Evolutionary conservation across 2,329 filamentous ascomycete species (phyloP), one percentile per base, ranked within the genome.

Genomic region (Epichloe hybrida): DNA sequence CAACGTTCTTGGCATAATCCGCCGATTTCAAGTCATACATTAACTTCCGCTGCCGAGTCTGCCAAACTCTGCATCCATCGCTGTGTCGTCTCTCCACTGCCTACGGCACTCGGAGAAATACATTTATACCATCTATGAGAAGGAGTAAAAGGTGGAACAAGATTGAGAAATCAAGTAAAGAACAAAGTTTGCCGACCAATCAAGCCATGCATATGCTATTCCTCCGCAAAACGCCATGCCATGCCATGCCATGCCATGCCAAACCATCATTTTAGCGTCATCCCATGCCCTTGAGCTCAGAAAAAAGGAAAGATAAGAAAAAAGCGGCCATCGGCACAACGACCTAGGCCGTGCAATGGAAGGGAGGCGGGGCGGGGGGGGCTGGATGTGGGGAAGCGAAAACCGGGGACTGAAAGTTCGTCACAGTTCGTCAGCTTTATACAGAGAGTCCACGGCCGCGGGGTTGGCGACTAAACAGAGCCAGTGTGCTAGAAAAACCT

Each of bases 121-220:
- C 51, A 48, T 46, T n/a, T 47, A 43, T 42, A 47, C 53, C 51
- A 49, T 52, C 50, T 52, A 53, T 53, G 27, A 45, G 15, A 45
- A 35, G 13, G 21, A n/a, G 21, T 15, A 31, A 31, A 34, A 45
- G 5, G 2, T 34, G 15, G 6, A n/a, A n/a, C 23, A 35, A 35
- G 15, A 45, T n/a, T 35, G 27, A 15, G 15, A 8, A 8, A 39
- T 39, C 17, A n/a, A 39, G 38, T 11, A 21, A 42, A 20, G n/a
- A 21, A 42, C 9, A 11, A 45, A 45, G 15, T n/a, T 27, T 8
- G 37, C 48, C 39, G 20, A 48, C 34, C 40, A 21, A 42, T 43
- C 20, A 36, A 36, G 7, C 34, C 49, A 46, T 43, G 20, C 13
- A 41, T 49, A 44, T 50, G 53, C 46, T 52, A 40, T 46, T 47